Percentiles rank a stretch among this genome's conserved stretches.
Evolutionary conservation across 2,329 filamentous ascomycete species (phyloP).

Genomic region (Colletotrichum higginsianum): DNA sequence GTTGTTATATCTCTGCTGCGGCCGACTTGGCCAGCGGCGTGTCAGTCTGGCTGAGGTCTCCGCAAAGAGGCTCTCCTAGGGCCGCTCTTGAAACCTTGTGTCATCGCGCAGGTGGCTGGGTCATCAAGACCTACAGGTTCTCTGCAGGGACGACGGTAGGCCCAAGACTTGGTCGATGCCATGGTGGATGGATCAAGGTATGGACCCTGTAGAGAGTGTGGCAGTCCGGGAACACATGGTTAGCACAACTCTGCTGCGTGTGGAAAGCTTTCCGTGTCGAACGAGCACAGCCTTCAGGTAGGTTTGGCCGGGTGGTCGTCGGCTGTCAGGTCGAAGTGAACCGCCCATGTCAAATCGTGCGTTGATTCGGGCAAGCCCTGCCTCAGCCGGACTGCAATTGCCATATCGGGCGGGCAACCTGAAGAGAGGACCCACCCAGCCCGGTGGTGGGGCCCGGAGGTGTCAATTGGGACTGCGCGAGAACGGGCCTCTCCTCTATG

Average conservation of each 20-base stretch:
- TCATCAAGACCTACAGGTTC: slow-evolving; percentile 18
- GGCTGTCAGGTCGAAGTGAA: slow-evolving; percentile 1
- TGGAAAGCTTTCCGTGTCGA: not conserved
- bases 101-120: slow-evolving; percentile 37
- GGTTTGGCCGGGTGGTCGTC: not conserved
- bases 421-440: slow-evolving; percentile 9
- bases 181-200: slow-evolving; percentile 11
- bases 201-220: slow-evolving; percentile 30
- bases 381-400: slow-evolving; percentile 27
- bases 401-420: slow-evolving; percentile 32
- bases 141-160: slow-evolving; percentile 12
- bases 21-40: not conserved
- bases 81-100: slow-evolving; percentile 30
- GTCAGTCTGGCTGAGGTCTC: not conserved
- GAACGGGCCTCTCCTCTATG: slow-evolving; percentile 19
- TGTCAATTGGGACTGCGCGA: slow-evolving; percentile 15
- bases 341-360: slow-evolving; percentile 2
- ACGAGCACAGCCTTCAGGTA: not conserved
- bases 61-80: not conserved
- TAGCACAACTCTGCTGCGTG: not conserved
- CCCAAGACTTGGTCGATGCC: slow-evolving; percentile 18
- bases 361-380: slow-evolving; percentile 9
- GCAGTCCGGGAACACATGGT: slow-evolving; percentile 28
- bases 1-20: slow-evolving; percentile 31
- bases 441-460: slow-evolving; percentile 35